Evolutionary conservation across 1,284 basidiomycete genomes (phyloP).

Genomic region (Coniferiporia weirii): DNA sequence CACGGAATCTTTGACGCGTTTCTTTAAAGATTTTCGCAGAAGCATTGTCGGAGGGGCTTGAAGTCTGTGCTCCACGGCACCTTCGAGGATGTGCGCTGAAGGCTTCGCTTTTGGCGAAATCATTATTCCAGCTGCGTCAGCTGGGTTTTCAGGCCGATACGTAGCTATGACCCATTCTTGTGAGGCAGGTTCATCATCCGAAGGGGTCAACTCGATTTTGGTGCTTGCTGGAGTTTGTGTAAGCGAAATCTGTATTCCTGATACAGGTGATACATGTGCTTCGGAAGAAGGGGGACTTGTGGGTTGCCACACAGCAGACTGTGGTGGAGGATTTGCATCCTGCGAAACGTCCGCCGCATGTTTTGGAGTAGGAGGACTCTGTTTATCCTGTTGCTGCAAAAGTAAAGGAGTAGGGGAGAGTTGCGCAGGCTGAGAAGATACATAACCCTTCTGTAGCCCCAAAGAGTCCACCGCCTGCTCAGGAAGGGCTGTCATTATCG

Average conservation of each 20-base stretch:
- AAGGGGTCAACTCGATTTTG: constrained; percentile 5
- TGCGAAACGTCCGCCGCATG: too few relatives aligned
- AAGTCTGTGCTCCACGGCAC: constrained; percentile 2
- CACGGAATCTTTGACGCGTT: not conserved
- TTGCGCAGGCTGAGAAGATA: constrained; percentile 1
- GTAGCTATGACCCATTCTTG: constrained; percentile 18
- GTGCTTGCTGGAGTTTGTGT: not conserved
- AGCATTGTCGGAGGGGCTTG: not conserved
- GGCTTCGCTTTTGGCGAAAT: constrained; percentile 18
- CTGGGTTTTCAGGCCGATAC: constrained; percentile 12
- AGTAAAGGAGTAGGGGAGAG: constrained; percentile 4
- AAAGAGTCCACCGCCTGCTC: not conserved
- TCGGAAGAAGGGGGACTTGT: not conserved
- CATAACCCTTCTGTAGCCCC: not conserved
- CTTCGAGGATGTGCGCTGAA: constrained; percentile 11
- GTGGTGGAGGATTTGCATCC: not conserved
- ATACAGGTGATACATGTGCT: not conserved
- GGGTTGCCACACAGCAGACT: too few relatives aligned
- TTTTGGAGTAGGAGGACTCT: too few relatives aligned
- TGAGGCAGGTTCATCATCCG: constrained; percentile 9
- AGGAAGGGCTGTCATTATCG: not conserved
- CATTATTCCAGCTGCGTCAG: constrained; percentile 16
- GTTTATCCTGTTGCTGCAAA: not conserved
- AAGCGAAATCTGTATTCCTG: not conserved
- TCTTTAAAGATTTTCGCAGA: not conserved